These are phyloP conservation scores for Dillenia turbinata DNA, from an alignment of 164 flowering plant species.

Conservation along the genomic window DNA sequence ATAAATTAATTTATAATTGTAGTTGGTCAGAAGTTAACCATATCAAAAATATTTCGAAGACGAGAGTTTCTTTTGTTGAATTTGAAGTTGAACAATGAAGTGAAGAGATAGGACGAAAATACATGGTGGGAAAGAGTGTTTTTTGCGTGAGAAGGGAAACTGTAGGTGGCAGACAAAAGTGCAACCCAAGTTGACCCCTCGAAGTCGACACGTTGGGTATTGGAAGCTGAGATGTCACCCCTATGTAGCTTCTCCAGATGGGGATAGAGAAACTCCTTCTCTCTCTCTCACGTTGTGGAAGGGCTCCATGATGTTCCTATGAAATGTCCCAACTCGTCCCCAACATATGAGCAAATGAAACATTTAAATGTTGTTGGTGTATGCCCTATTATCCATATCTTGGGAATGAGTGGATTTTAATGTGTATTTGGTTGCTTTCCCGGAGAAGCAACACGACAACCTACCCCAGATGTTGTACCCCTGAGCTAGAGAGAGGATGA, in stretches of 20 bases:
- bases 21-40: too few relatives aligned
- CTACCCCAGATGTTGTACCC: background rate
- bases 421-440: background rate
- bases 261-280: too few relatives aligned
- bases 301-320: too few relatives aligned
- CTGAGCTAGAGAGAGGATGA: too few relatives aligned
- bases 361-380: background rate
- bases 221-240: conserved; percentile 31
- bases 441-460: background rate
- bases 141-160: background rate
- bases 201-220: conserved; percentile 14
- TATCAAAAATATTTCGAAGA: too few relatives aligned
- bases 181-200: conserved; percentile 22
- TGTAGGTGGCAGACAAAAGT: conserved; percentile 21
- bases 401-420: background rate
- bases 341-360: background rate
- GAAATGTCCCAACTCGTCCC: background rate
- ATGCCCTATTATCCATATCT: background rate
- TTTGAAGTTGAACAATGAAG: too few relatives aligned
- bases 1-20: too few relatives aligned
- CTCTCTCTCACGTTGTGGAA: too few relatives aligned
- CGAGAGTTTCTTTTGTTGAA: too few relatives aligned
- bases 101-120: too few relatives aligned
- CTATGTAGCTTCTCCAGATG: background rate
- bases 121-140: too few relatives aligned